Evolutionary conservation across 495 filamentous ascomycete species (phyloP).

Genomic region (Endocarpon pusillum): DNA sequence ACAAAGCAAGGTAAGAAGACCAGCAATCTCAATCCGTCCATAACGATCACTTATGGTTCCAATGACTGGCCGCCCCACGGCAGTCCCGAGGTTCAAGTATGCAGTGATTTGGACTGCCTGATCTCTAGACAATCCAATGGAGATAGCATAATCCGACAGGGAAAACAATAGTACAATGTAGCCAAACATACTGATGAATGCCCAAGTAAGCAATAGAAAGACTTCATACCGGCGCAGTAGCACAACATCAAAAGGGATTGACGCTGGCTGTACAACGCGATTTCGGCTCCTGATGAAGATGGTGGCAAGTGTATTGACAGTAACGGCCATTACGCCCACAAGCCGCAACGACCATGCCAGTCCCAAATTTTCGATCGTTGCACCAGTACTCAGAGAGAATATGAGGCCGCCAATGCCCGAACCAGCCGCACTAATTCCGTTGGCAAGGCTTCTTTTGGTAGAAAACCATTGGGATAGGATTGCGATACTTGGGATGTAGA

Average conservation of each 20-base stretch:
- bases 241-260: conserved; percentile 36
- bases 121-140: conserved; percentile 40
- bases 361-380: conserved; percentile 35
- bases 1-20: conserved; percentile 37
- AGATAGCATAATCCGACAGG: conserved; percentile 47
- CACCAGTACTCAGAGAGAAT: conserved; percentile 20
- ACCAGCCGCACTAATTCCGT: conserved; percentile 47
- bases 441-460: conserved; percentile 46
- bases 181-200: conserved; percentile 47
- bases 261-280: conserved; percentile 33
- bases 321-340: conserved; percentile 41
- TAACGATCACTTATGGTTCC: conserved; percentile 48
- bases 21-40: conserved; percentile 53
- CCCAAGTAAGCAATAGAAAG: conserved; percentile 42
- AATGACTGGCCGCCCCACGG: conserved; percentile 46
- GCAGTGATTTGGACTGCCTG: conserved; percentile 52
- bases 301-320: conserved; percentile 38
- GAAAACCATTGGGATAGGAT: conserved; percentile 63
- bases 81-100: conserved; percentile 48
- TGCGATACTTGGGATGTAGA: conserved; percentile 41
- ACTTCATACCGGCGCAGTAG: conserved; percentile 39
- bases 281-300: conserved; percentile 48
- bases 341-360: conserved; percentile 52
- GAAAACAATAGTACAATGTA: conserved; percentile 60
- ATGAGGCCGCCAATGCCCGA: conserved; percentile 52